Percentiles rank a stretch among this genome's conserved stretches.
Conservation (phyloP, 2,329 filamentous ascomycete genomes). For the Metarhizium album region DNA sequence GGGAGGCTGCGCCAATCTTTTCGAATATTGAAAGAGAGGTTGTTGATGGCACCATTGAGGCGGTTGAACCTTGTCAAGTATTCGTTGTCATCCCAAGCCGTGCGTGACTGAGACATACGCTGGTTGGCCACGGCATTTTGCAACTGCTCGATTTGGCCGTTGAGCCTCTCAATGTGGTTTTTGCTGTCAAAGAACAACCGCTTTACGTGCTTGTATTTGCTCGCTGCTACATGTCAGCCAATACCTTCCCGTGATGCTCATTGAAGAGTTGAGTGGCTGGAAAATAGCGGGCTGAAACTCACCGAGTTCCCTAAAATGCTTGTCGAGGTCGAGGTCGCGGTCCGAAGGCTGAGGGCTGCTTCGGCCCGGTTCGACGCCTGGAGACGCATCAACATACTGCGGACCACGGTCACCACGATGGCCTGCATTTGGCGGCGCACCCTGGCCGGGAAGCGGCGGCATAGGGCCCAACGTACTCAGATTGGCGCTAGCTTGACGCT, state of each 20-base stretch:
- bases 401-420: slow-evolving; percentile 30
- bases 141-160: slow-evolving; percentile 79
- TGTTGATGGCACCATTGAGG: slow-evolving; percentile 86
- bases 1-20: slow-evolving; percentile 86
- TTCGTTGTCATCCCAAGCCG: slow-evolving; percentile 89
- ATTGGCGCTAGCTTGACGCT: slow-evolving; percentile 38
- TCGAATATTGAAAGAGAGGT: slow-evolving; percentile 89
- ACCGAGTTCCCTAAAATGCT: slow-evolving; percentile 48
- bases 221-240: slow-evolving; percentile 43
- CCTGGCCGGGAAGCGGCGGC: slow-evolving; percentile 27
- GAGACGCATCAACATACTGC: slow-evolving; percentile 32
- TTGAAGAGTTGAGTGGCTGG: neutral
- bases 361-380: slow-evolving; percentile 34
- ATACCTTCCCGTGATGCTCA: neutral
- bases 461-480: slow-evolving; percentile 32
- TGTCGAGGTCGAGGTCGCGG: slow-evolving; percentile 37
- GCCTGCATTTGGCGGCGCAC: slow-evolving; percentile 19
- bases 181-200: slow-evolving; percentile 95
- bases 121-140: slow-evolving; percentile 98
- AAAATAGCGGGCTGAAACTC: slow-evolving; percentile 16
- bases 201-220: slow-evolving; percentile 97
- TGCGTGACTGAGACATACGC: slow-evolving; percentile 85
- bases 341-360: slow-evolving; percentile 47
- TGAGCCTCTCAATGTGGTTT: slow-evolving; percentile 79
- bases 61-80: slow-evolving; percentile 83